Base-by-base conservation (phyloP, 2,329 filamentous ascomycete species). In the Elsinoe fawcettii region DNA sequence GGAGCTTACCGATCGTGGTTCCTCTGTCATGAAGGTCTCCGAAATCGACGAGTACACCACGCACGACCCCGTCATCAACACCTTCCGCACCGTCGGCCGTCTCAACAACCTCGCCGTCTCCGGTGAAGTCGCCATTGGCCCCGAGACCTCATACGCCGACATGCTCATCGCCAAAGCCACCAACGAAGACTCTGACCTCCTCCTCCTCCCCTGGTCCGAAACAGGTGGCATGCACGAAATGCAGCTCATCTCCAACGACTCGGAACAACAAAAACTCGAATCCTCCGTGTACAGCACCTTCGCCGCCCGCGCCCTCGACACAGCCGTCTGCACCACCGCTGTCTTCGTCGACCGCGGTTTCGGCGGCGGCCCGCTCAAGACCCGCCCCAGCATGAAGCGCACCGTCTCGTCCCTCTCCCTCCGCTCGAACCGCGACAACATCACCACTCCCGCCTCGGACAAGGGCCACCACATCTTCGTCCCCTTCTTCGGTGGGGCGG, bases 11-110 rank as follows among this genome's bases (percentile, higher is more conserved):
- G 91, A 96, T 65, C 90, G 92, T 79, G 87, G 89, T 41, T 96
- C 92, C 0, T 91, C 90, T 16, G 92, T 96, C 64, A 97, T 97
- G 92, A 86, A 89, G 64, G 89, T 95, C 9, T 86, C 90, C 0
- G 90, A 95, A 66, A 79, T 86, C 2, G 86, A 90, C 37, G 88
- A 93, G 51, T 81, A 71, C 70, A 75, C 66, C 65, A 77, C 68
- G 62, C 69, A 63, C 65, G 92, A 97, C 65, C 90, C 92, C 0
- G 85, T 97, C 3, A 83, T 96, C 56, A 96, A 95, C 67, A 88
- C 89, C 0, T 96, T 96, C 78, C 83, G 88, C 49, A 89, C 90
- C 0, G 91, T 96, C 64, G 90, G 89, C 1, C 86, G 87, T 61
- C 81, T 96, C 39, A 84, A 93, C 67, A 88, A 91, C 61, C 79